Percentiles rank a stretch among this genome's conserved stretches.
Conservation (phyloP, 179 eudicot genomes). For the Camellia oleifera region DNA sequence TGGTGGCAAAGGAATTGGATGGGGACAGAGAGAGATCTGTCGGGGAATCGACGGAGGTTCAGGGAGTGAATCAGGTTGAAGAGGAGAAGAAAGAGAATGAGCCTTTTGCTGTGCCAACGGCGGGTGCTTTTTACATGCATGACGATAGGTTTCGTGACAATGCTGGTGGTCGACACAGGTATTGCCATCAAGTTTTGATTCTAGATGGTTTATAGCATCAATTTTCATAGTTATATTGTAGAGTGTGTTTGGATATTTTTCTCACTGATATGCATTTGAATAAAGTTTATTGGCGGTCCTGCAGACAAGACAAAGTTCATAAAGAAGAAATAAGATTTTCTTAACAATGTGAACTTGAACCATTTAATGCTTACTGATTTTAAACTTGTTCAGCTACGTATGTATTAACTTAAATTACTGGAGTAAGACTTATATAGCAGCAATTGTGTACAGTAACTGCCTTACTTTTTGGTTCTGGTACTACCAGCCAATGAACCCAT, state of each 20-base stretch:
- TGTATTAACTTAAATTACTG: not conserved
- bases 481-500: not conserved
- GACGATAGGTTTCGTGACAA: slow-evolving; percentile 81
- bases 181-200: slow-evolving; percentile 9
- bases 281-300: not conserved
- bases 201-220: not conserved
- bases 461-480: not conserved
- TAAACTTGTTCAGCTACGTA: not conserved
- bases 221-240: not conserved
- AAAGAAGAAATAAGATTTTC: not conserved
- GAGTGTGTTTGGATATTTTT: not conserved
- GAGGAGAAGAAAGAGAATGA: slow-evolving; percentile 71
- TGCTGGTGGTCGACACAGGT: slow-evolving; percentile 71
- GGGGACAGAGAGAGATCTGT: slow-evolving; percentile 18
- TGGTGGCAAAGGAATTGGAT: slow-evolving; percentile 18
- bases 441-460: not conserved
- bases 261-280: not conserved
- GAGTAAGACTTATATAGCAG: not conserved
- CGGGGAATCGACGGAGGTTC: slow-evolving; percentile 10
- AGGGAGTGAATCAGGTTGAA: slow-evolving; percentile 21
- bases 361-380: not conserved
- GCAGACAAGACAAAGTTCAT: not conserved
- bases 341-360: not conserved
- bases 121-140: slow-evolving; percentile 96
- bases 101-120: slow-evolving; percentile 84